phyloP scores from a whole-genome alignment of 495 filamentous ascomycete genomes.

The Pyrenopolyporus hunteri region DNA sequence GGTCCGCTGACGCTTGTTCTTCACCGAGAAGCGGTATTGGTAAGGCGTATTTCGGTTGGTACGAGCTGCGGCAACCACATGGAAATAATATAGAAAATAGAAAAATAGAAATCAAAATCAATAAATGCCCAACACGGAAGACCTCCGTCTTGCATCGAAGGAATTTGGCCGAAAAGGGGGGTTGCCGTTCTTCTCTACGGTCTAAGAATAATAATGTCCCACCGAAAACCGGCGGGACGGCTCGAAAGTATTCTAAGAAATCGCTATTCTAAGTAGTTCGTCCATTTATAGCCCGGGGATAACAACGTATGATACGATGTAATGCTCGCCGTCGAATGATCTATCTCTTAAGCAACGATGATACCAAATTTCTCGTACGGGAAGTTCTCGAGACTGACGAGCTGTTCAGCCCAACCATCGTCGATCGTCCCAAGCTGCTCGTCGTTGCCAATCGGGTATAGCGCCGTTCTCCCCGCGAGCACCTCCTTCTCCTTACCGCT shows the following conservation, averaged over 20 bases:
- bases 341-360: not conserved
- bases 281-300: no score
- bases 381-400: slow-evolving; percentile 67
- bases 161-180: no score
- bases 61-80: no score
- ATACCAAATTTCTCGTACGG: slow-evolving; percentile 58
- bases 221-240: slow-evolving; percentile 7
- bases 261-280: not conserved
- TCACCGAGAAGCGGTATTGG: no score
- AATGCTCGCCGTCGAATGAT: not conserved
- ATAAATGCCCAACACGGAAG: no score
- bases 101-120: no score
- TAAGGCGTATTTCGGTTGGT: no score
- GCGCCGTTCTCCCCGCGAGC: slow-evolving; percentile 74
- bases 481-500: slow-evolving; percentile 73
- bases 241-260: not conserved
- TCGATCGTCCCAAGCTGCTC: slow-evolving; percentile 54
- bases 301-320: not conserved
- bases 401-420: slow-evolving; percentile 69
- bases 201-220: not conserved
- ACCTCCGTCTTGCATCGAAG: no score
- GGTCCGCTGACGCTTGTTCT: no score
- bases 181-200: not conserved
- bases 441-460: slow-evolving; percentile 55
- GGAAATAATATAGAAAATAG: no score